phyloP scores from a whole-genome alignment of 2,329 filamentous ascomycete species.

The Microdochium paspali region DNA sequence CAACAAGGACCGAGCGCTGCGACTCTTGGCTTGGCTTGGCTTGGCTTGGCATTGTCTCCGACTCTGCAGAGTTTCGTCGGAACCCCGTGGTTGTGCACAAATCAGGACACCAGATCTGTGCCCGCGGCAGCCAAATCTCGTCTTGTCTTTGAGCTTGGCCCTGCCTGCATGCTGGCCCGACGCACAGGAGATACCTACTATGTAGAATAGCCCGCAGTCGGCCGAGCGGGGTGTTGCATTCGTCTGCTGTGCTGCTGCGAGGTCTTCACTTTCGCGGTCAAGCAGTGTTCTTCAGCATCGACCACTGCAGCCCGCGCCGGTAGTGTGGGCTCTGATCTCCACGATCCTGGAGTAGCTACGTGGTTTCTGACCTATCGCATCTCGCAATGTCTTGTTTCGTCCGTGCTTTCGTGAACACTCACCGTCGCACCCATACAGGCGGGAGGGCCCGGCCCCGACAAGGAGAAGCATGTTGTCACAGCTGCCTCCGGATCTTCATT shows the following conservation, averaged over 20 bases:
- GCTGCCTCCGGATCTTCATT: too few relatives aligned
- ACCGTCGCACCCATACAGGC: too few relatives aligned
- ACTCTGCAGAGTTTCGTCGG: too few relatives aligned
- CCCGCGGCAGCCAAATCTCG: neutral
- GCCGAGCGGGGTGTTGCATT: neutral
- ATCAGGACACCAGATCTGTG: too few relatives aligned
- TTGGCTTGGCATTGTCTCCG: too few relatives aligned
- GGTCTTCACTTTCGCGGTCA: neutral
- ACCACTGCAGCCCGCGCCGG: neutral
- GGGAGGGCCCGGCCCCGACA: too few relatives aligned
- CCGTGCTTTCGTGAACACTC: too few relatives aligned
- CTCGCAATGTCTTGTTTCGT: too few relatives aligned
- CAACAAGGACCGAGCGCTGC: too few relatives aligned
- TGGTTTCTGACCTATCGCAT: neutral
- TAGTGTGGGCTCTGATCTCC: neutral
- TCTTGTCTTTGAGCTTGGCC: neutral
- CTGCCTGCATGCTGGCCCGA: neutral
- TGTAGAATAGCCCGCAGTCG: neutral
- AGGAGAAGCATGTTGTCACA: too few relatives aligned
- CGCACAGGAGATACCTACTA: neutral
- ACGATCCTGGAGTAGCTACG: neutral
- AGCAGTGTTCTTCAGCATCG: neutral
- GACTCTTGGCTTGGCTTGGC: too few relatives aligned
- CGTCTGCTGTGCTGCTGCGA: neutral
- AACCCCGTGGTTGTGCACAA: too few relatives aligned